Conservation (phyloP, 108 stramenopile species). For the Pseudonitzschia multiseries region DNA sequence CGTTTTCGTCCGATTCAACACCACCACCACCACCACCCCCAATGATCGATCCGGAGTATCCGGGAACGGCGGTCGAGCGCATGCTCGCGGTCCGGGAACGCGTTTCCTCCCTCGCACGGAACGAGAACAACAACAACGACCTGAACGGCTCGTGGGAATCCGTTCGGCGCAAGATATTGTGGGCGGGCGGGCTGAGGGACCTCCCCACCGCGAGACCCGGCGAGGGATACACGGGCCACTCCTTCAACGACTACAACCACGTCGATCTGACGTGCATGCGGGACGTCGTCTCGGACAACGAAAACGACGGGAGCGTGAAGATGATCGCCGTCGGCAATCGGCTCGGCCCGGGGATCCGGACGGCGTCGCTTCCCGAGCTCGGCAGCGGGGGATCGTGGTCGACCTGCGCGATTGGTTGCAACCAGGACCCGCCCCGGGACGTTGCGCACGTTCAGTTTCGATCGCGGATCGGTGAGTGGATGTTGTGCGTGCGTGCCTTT, state of each 20-base stretch:
- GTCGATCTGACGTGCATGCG: conserved; percentile 89
- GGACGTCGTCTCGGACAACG: conserved; percentile 64
- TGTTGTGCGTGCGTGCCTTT: background rate
- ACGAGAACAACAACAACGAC: no score
- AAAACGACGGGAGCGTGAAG: conserved; percentile 76
- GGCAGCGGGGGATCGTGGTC: conserved; percentile 89
- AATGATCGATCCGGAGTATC: conserved; percentile 62
- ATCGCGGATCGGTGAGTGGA: conserved; percentile 48
- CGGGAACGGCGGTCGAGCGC: conserved; percentile 80
- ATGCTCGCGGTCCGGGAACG: conserved; percentile 61
- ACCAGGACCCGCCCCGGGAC: conserved; percentile 82
- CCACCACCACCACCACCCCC: background rate
- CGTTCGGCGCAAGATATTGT: conserved; percentile 77
- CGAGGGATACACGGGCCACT: conserved; percentile 89
- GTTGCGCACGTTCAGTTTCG: conserved; percentile 91
- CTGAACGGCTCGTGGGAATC: conserved; percentile 73
- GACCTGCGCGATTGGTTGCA: conserved; percentile 83
- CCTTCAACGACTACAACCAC: conserved; percentile 92
- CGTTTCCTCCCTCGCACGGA: conserved; percentile 42
- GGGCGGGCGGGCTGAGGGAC: conserved; percentile 89
- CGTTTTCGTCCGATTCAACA: background rate
- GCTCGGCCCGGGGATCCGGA: conserved; percentile 80
- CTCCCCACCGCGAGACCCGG: conserved; percentile 72
- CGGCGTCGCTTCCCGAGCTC: conserved; percentile 79
- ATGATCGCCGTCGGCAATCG: conserved; percentile 80